phyloP scores from a whole-genome alignment of 2,329 filamentous ascomycete genomes.

The Aureobasidium melanogenum region DNA sequence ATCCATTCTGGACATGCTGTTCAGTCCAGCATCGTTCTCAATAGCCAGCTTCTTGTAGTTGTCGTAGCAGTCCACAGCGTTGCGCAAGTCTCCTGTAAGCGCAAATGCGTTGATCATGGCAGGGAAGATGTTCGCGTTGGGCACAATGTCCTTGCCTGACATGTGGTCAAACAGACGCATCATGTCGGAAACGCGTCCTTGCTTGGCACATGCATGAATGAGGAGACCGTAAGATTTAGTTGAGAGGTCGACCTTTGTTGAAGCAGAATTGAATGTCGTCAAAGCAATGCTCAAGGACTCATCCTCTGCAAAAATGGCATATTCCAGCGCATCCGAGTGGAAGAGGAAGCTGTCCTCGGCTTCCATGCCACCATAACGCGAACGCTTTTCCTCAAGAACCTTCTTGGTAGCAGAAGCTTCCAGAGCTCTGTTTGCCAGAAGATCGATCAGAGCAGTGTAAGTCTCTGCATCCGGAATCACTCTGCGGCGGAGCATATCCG shows the following conservation, averaged over 20 bases:
- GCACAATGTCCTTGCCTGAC: constrained; percentile 65
- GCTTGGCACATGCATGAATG: constrained; percentile 77
- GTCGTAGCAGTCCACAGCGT: constrained; percentile 89
- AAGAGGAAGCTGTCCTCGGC: constrained; percentile 81
- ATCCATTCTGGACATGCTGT: constrained; percentile 64
- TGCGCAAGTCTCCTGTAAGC: constrained; percentile 67
- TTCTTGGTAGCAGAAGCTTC: constrained; percentile 68
- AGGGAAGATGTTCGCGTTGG: constrained; percentile 75
- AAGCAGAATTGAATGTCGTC: constrained; percentile 73
- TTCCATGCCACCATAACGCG: constrained; percentile 77
- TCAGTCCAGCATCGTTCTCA: constrained; percentile 65
- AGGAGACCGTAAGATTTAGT: constrained; percentile 77
- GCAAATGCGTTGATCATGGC: constrained; percentile 95
- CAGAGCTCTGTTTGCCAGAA: constrained; percentile 71
- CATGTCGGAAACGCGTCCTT: constrained; percentile 79
- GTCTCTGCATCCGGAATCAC: constrained; percentile 76
- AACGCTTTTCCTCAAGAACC: constrained; percentile 68
- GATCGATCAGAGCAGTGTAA: constrained; percentile 76
- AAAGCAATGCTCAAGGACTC: constrained; percentile 78
- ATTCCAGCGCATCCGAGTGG: constrained; percentile 76
- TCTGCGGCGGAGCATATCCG: constrained; percentile 85
- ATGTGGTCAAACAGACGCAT: constrained; percentile 84
- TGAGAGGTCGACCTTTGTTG: constrained; percentile 58
- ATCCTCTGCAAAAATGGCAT: constrained; percentile 78
- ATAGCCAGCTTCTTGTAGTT: constrained; percentile 89